Percentiles rank a stretch among this genome's conserved stretches.
phyloP scores from a whole-genome alignment of 352 stramenopile genomes.

The Phytophthora sp. region DNA sequence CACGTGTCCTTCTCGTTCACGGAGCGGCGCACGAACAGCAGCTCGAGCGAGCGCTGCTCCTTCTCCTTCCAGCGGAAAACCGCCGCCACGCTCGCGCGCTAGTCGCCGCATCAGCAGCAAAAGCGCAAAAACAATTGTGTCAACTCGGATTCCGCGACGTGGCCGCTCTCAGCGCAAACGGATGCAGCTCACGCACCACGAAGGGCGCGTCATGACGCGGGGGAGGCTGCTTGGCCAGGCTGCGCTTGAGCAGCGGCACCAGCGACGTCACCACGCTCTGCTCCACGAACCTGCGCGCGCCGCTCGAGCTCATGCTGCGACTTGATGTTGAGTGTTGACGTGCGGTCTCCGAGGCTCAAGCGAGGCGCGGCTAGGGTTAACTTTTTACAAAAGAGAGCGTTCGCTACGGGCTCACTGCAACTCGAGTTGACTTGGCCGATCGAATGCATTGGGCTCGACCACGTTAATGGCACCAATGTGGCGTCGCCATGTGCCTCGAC shows the following conservation, averaged over 20 bases:
- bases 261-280: slow-evolving; percentile 49
- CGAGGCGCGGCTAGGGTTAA: no score
- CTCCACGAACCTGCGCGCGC: slow-evolving; percentile 41
- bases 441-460: no score
- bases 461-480: no score
- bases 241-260: slow-evolving; percentile 63
- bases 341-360: no score
- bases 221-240: slow-evolving; percentile 45
- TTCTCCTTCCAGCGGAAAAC: slow-evolving; percentile 84
- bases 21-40: slow-evolving; percentile 78
- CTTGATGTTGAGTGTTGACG: slow-evolving; percentile 26
- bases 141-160: background rate
- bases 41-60: slow-evolving; percentile 63
- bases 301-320: slow-evolving; percentile 27
- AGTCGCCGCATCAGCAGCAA: background rate
- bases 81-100: slow-evolving; percentile 80
- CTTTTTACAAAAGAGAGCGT: no score
- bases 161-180: background rate
- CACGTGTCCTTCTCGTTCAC: slow-evolving; percentile 81
- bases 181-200: slow-evolving; percentile 32
- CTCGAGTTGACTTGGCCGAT: no score
- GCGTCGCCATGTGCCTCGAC: no score
- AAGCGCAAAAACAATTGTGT: background rate
- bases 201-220: slow-evolving; percentile 31
- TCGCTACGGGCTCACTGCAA: no score